These are phyloP conservation scores for Fusarium graminum DNA, from an alignment of 2,329 filamentous ascomycete species.

Conservation along the genomic window DNA sequence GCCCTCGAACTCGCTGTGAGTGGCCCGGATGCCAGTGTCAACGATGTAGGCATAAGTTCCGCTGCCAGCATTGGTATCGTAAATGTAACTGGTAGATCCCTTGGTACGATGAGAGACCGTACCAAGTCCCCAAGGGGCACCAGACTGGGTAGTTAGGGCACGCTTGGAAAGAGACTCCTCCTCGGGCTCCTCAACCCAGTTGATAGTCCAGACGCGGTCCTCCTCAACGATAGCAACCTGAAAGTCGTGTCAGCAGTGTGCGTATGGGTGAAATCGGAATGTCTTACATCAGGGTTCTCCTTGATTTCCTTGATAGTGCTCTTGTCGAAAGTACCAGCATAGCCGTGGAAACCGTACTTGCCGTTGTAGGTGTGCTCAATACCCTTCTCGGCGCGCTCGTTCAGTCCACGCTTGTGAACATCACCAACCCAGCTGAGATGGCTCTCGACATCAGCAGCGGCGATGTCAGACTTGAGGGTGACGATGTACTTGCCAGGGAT, in stretches of 20 bases:
- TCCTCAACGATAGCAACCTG: conserved; percentile 51
- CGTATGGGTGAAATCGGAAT: not conserved
- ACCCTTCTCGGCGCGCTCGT: conserved; percentile 59
- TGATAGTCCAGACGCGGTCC: conserved; percentile 50
- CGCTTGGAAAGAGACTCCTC: conserved; percentile 42
- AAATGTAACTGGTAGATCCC: conserved; percentile 59
- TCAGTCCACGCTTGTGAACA: conserved; percentile 66
- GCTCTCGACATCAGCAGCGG: conserved; percentile 58
- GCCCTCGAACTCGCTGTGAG: conserved; percentile 67
- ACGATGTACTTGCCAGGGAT: conserved; percentile 68
- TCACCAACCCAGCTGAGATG: conserved; percentile 65
- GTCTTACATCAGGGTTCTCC: conserved; percentile 58
- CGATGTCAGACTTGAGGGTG: conserved; percentile 68
- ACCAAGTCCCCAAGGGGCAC: conserved; percentile 53
- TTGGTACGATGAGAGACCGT: conserved; percentile 50
- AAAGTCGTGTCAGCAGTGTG: conserved; percentile 5
- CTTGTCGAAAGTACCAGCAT: conserved; percentile 59
- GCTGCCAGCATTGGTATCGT: conserved; percentile 59
- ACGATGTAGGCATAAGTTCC: conserved; percentile 71
- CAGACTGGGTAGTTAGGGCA: conserved; percentile 49
- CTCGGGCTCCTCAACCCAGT: conserved; percentile 39
- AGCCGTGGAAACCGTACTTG: conserved; percentile 55
- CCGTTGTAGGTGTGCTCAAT: conserved; percentile 51
- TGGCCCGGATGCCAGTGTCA: conserved; percentile 70
- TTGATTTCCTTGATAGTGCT: conserved; percentile 58